Conservation (phyloP, 345 rosid genomes). For the Combretum micranthum region DNA sequence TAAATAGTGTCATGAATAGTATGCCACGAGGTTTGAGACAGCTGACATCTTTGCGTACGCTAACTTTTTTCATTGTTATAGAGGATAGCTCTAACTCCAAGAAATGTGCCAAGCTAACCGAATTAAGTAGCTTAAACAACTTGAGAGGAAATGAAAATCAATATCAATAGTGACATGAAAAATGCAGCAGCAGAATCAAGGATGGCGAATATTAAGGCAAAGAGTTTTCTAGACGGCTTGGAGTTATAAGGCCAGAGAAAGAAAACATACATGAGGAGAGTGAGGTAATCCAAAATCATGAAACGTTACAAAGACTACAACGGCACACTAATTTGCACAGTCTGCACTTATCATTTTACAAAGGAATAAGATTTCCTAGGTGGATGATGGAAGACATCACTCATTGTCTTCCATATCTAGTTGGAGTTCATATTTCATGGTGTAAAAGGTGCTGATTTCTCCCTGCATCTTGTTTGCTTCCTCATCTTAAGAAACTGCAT, state of each 20-base stretch:
- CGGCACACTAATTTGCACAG: slow-evolving; percentile 1
- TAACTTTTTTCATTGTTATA: too few species aligned
- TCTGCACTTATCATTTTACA: too few species aligned
- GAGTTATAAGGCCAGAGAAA: background rate
- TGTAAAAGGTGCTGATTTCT: slow-evolving; percentile 1
- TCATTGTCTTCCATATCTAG: slow-evolving; percentile 4
- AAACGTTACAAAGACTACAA: slow-evolving; percentile 3
- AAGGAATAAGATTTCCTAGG: too few species aligned
- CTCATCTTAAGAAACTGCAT: slow-evolving; percentile 1
- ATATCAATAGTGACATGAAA: background rate
- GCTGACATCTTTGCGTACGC: slow-evolving; percentile 4
- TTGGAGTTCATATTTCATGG: background rate
- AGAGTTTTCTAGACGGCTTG: background rate
- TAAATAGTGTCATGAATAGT: background rate
- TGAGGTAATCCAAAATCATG: background rate
- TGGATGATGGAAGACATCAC: too few species aligned
- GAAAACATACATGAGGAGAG: background rate
- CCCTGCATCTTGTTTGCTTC: slow-evolving; percentile 6
- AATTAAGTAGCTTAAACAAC: too few species aligned
- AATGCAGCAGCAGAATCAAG: slow-evolving; percentile 1
- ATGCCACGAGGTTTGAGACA: slow-evolving; percentile 7
- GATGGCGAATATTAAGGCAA: background rate
- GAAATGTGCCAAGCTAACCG: too few species aligned
- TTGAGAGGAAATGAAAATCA: slow-evolving; percentile 1
- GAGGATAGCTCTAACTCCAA: too few species aligned